Percentiles rank a stretch among this genome's conserved stretches.
Conservation (phyloP, 2,329 filamentous ascomycete genomes). For the Zasmidium angulare region DNA sequence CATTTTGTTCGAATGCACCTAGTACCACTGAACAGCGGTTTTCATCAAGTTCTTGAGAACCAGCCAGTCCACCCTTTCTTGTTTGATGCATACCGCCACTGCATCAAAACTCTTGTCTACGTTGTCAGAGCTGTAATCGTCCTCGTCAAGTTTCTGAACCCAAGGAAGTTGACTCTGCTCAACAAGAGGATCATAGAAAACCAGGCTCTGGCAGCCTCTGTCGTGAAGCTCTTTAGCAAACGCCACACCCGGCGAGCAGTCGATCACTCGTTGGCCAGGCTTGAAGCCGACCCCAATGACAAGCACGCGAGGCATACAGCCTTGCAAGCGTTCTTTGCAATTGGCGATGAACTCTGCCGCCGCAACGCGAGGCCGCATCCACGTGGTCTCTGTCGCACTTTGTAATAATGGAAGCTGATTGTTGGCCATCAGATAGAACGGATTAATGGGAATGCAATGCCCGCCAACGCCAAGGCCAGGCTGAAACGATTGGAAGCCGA, state of each 20-base stretch:
- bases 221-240: conserved; percentile 17
- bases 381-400: conserved; percentile 47
- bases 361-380: conserved; percentile 37
- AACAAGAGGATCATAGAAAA: conserved; percentile 23
- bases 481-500: conserved; percentile 52
- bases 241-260: conserved; percentile 19
- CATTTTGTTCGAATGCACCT: no score
- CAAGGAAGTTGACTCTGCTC: conserved; percentile 16
- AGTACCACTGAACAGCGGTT: conserved; percentile 5
- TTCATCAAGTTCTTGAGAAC: conserved; percentile 15
- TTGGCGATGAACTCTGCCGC: conserved; percentile 4
- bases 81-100: conserved; percentile 21
- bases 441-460: conserved; percentile 59
- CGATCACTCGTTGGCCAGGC: conserved; percentile 21
- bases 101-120: conserved; percentile 18
- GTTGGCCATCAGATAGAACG: conserved; percentile 51
- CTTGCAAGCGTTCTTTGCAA: not conserved
- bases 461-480: conserved; percentile 55
- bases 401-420: conserved; percentile 49
- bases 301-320: conserved; percentile 14
- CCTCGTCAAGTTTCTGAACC: conserved; percentile 17
- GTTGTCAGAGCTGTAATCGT: conserved; percentile 9
- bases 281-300: conserved; percentile 24
- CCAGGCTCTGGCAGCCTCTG: conserved; percentile 13
- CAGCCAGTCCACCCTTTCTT: conserved; percentile 19